Percentiles rank a stretch among this genome's conserved stretches.
These are phyloP conservation scores for Durotheca rogersii DNA, from an alignment of 495 filamentous ascomycete genomes.

Conservation along the genomic window DNA sequence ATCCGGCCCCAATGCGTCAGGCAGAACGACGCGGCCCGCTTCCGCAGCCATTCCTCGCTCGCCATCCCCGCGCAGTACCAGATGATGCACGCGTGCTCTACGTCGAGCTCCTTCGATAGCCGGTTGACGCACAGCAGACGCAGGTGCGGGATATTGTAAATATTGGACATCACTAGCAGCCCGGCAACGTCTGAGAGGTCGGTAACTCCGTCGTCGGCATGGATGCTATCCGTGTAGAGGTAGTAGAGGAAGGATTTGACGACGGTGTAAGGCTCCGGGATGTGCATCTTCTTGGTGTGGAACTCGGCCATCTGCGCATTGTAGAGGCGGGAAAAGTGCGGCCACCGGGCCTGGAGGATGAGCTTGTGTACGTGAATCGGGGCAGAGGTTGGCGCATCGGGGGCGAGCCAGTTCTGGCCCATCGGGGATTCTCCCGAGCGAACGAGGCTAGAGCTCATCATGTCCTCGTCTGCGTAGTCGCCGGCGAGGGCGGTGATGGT, in stretches of 20 bases:
- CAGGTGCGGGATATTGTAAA: conserved; percentile 93
- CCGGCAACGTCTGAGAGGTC: conserved; percentile 85
- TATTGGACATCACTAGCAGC: conserved; percentile 95
- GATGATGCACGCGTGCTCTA: conserved; percentile 90
- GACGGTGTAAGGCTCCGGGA: conserved; percentile 91
- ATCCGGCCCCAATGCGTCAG: conserved; percentile 93
- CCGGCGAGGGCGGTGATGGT: conserved; percentile 76
- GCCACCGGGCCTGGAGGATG: conserved; percentile 92
- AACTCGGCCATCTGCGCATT: conserved; percentile 94
- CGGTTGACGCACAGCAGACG: conserved; percentile 86
- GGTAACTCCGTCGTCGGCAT: conserved; percentile 56
- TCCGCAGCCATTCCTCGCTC: conserved; percentile 88
- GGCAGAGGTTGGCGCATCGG: conserved; percentile 66
- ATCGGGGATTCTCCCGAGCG: conserved; percentile 41
- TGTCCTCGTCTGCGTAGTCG: conserved; percentile 62
- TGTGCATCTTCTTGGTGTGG: conserved; percentile 94
- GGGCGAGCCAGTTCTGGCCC: conserved; percentile 61
- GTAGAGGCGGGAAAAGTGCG: conserved; percentile 89
- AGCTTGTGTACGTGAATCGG: conserved; percentile 93
- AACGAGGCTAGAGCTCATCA: conserved; percentile 51
- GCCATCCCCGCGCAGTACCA: conserved; percentile 93
- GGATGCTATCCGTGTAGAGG: conserved; percentile 92
- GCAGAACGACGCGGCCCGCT: conserved; percentile 82
- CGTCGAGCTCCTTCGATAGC: conserved; percentile 82
- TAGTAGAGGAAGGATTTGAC: conserved; percentile 95